Evolutionary conservation across 768 basidiomycete genomes (phyloP).

Genomic region (Amanita brunnescens): DNA sequence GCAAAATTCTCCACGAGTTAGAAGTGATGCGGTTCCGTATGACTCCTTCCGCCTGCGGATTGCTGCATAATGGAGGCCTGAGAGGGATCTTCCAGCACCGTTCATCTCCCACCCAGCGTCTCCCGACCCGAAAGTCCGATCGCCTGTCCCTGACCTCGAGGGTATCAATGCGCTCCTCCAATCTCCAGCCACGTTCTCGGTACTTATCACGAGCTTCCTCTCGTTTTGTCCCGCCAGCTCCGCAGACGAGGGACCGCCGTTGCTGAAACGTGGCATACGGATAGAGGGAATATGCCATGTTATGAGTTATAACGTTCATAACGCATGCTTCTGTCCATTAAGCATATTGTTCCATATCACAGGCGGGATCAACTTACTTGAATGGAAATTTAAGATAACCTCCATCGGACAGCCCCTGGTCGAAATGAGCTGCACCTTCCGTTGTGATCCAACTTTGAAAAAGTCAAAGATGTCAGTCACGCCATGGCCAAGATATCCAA

Average conservation of each 20-base stretch:
- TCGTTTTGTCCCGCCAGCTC: neutral
- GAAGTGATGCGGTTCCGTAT: neutral
- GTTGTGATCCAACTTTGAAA: neutral
- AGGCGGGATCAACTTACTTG: conserved; percentile 12
- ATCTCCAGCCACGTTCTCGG: conserved; percentile 25
- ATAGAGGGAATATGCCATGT: conserved; percentile 30
- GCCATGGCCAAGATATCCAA: neutral
- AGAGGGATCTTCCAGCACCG: conserved; percentile 3
- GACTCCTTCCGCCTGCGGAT: neutral
- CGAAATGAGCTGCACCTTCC: conserved; percentile 31
- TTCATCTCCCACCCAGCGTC: neutral
- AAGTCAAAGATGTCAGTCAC: neutral
- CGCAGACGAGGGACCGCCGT: conserved; percentile 17
- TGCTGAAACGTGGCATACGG: conserved; percentile 31
- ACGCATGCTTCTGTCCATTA: conserved; percentile 24
- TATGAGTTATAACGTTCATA: conserved; percentile 34
- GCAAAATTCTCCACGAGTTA: neutral
- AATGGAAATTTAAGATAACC: conserved; percentile 17
- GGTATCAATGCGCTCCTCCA: neutral
- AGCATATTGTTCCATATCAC: neutral
- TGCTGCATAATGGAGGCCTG: neutral
- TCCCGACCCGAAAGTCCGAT: neutral
- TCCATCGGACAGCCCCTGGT: conserved; percentile 20
- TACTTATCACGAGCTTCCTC: conserved; percentile 23
- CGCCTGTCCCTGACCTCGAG: neutral